Percentiles rank a stretch among this genome's conserved stretches.
These are phyloP conservation scores for Carex kokanica DNA, from an alignment of 176 grass and related monocot species.

Conservation along the genomic window DNA sequence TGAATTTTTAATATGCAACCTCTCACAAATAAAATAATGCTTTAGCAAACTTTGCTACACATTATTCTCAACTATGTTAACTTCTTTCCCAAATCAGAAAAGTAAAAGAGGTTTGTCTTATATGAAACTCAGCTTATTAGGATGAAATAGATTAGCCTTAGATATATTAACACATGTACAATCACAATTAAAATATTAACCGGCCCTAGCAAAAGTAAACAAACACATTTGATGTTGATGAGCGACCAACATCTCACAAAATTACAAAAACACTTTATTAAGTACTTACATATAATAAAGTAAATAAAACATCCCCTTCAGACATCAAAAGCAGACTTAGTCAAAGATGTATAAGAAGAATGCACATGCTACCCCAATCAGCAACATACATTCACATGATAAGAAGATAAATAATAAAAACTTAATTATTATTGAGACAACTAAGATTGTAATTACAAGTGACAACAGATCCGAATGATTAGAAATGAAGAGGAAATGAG, in stretches of 20 bases:
- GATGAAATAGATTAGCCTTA: not conserved
- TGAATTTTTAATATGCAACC: too few species aligned
- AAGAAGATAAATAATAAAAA: not conserved
- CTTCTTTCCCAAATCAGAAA: not conserved
- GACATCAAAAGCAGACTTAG: too few species aligned
- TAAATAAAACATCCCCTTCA: too few species aligned
- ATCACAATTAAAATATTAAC: not conserved
- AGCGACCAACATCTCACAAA: not conserved
- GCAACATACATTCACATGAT: not conserved
- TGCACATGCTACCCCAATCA: not conserved
- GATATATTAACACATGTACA: not conserved
- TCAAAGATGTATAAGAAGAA: not conserved
- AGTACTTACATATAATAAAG: not conserved
- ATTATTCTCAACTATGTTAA: not conserved
- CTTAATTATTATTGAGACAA: not conserved
- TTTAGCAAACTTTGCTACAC: not conserved
- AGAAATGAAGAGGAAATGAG: not conserved
- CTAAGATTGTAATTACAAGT: not conserved
- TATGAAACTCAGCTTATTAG: too few species aligned
- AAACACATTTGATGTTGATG: constrained; percentile 4
- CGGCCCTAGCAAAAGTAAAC: not conserved
- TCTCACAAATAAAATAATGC: too few species aligned
- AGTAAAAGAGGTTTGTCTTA: not conserved
- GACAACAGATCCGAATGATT: not conserved
- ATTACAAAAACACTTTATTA: not conserved